Evolutionary conservation across 169 alveolate genomes (phyloP).

Genomic region (Eimeria maxima): DNA sequence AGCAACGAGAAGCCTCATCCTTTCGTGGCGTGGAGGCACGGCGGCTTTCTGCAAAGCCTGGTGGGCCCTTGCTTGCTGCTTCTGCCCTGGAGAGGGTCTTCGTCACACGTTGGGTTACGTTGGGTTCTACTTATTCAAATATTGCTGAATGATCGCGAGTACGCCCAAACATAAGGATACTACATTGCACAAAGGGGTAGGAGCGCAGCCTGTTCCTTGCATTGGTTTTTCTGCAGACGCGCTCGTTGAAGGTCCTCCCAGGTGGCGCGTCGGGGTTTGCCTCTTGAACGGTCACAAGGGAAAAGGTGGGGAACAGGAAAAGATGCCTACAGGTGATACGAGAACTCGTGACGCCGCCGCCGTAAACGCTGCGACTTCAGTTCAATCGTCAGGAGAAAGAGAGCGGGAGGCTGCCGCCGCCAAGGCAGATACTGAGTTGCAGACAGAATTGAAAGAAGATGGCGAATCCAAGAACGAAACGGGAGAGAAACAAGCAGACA

Average conservation of each 20-base stretch:
- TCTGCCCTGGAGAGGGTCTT: background rate
- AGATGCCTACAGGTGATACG: background rate
- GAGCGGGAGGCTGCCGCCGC: background rate
- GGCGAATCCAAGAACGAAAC: background rate
- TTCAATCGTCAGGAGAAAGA: background rate
- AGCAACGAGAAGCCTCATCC: background rate
- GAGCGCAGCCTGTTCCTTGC: background rate
- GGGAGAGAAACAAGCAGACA: background rate
- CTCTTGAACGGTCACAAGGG: background rate
- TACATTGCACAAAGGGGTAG: background rate
- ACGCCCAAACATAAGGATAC: background rate
- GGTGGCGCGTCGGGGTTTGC: conserved; percentile 70
- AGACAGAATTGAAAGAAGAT: background rate
- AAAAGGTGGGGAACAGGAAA: background rate
- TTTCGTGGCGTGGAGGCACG: conserved; percentile 59
- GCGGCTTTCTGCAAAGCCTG: conserved; percentile 34
- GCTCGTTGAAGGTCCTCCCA: background rate
- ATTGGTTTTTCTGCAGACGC: background rate
- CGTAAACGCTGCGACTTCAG: background rate
- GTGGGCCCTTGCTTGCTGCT: conserved; percentile 11
- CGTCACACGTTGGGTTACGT: background rate
- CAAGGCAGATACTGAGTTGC: conserved; percentile 1
- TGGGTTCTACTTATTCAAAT: background rate
- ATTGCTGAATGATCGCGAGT: background rate
- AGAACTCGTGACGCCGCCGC: background rate